Percentiles rank a stretch among this genome's conserved stretches.
phyloP scores from a whole-genome alignment of 2,329 filamentous ascomycete genomes.

The Penicillium crustosum region DNA sequence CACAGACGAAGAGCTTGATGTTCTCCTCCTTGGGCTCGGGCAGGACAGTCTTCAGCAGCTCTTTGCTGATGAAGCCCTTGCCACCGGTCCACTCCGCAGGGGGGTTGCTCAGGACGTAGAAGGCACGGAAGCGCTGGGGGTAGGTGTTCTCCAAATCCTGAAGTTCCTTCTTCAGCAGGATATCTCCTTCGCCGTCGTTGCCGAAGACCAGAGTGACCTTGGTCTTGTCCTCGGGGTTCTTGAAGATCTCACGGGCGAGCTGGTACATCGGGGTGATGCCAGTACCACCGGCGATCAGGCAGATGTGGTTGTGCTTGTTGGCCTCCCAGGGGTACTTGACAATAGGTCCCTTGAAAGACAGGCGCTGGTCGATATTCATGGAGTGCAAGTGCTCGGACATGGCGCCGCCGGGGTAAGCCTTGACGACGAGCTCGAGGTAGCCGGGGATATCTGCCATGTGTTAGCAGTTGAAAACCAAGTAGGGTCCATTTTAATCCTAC shows the following conservation, averaged over 20 bases:
- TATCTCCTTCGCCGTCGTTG: constrained; percentile 86
- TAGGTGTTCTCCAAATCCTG: constrained; percentile 89
- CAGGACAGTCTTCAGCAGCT: constrained; percentile 89
- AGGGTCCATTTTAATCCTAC: constrained; percentile 42
- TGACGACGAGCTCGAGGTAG: constrained; percentile 84
- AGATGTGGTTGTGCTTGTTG: constrained; percentile 86
- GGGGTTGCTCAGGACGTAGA: constrained; percentile 87
- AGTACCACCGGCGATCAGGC: constrained; percentile 79
- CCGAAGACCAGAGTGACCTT: constrained; percentile 95
- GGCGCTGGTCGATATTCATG: constrained; percentile 75
- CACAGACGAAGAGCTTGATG: constrained; percentile 96
- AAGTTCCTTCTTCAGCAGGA: constrained; percentile 83
- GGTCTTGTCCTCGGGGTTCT: constrained; percentile 93
- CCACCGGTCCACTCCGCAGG: constrained; percentile 73
- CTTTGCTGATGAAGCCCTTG: constrained; percentile 83
- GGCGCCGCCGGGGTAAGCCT: constrained; percentile 83
- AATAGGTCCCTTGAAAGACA: constrained; percentile 93
- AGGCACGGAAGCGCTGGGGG: constrained; percentile 90
- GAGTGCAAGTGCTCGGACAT: constrained; percentile 90
- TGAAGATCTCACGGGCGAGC: constrained; percentile 86
- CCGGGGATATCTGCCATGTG: constrained; percentile 64
- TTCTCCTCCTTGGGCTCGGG: constrained; percentile 89
- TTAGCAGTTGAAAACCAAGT: neutral
- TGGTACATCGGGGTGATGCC: constrained; percentile 99
- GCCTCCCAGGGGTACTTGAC: constrained; percentile 86